phyloP scores from a whole-genome alignment of 1,284 basidiomycete species.

The Apiotrichum veenhuisii region DNA sequence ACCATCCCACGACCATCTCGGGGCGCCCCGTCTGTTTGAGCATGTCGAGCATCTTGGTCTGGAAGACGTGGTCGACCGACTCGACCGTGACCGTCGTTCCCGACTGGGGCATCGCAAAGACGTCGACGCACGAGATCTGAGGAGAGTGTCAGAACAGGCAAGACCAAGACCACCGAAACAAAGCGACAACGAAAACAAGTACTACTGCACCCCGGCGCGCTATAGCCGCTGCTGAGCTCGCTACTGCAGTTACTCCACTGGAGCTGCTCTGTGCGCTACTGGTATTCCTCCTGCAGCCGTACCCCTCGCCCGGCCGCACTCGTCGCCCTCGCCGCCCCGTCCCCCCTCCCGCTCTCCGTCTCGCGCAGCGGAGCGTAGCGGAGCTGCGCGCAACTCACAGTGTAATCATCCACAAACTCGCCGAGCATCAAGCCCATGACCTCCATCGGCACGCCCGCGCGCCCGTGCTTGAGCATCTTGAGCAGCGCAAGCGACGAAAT shows the following conservation, averaged over 20 bases:
- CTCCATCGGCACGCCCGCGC: conserved; percentile 99
- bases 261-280: no score
- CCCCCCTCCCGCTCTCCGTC: no score
- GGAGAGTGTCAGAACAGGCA: conserved; percentile 1
- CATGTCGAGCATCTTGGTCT: conserved; percentile 99
- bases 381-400: conserved; percentile 55
- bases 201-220: no score
- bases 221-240: no score
- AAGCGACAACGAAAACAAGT: no score
- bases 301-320: no score
- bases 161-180: no score
- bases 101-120: conserved; percentile 99
- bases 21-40: conserved; percentile 97
- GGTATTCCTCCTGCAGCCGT: no score
- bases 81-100: conserved; percentile 98
- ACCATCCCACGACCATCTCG: conserved; percentile 99
- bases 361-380: no score
- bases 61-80: conserved; percentile 98
- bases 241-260: no score
- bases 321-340: no score
- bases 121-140: conserved; percentile 79
- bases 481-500: conserved; percentile 90
- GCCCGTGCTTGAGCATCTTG: conserved; percentile 99
- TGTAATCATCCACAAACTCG: conserved; percentile 98
- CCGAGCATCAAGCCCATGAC: conserved; percentile 99